Percentiles rank a stretch among this genome's conserved stretches.
phyloP scores from a whole-genome alignment of 169 alveolate species.

The Babesia bigemina region DNA sequence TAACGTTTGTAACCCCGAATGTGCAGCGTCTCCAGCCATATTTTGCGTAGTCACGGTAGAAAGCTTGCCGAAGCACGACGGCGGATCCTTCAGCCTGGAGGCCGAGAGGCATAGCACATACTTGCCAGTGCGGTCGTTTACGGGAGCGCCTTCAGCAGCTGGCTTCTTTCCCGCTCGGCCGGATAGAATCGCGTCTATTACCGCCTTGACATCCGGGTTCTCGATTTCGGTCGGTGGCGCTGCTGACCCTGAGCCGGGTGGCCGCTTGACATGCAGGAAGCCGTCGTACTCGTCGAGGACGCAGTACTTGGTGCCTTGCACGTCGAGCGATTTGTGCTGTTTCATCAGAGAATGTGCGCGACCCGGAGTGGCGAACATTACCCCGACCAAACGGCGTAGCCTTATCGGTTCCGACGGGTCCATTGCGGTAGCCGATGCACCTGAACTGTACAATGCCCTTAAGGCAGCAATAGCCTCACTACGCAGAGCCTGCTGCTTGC shows the following conservation, averaged over 20 bases:
- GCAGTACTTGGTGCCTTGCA: constrained; percentile 35
- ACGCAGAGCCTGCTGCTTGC: constrained; percentile 9
- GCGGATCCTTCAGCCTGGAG: constrained; percentile 29
- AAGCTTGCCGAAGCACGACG: constrained; percentile 22
- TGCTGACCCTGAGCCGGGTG: background rate
- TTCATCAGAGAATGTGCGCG: constrained; percentile 39
- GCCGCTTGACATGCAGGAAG: constrained; percentile 25
- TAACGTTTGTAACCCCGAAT: background rate
- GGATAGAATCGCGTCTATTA: constrained; percentile 16
- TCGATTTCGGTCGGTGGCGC: constrained; percentile 5
- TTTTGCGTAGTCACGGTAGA: background rate
- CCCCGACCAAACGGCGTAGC: constrained; percentile 35
- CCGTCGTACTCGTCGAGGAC: constrained; percentile 62
- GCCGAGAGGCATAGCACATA: constrained; percentile 57
- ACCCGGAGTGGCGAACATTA: constrained; percentile 50
- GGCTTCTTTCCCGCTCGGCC: background rate
- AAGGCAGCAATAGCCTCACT: constrained; percentile 15
- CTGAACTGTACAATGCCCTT: constrained; percentile 2
- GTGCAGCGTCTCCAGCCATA: background rate
- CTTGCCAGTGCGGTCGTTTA: constrained; percentile 19
- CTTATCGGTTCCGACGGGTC: background rate
- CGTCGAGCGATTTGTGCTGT: constrained; percentile 28
- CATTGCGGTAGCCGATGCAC: background rate
- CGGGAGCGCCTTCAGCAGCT: background rate
- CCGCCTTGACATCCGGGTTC: constrained; percentile 21